Base-by-base conservation (phyloP, 257 asterid genomes). In the Gentiana straminea region DNA sequence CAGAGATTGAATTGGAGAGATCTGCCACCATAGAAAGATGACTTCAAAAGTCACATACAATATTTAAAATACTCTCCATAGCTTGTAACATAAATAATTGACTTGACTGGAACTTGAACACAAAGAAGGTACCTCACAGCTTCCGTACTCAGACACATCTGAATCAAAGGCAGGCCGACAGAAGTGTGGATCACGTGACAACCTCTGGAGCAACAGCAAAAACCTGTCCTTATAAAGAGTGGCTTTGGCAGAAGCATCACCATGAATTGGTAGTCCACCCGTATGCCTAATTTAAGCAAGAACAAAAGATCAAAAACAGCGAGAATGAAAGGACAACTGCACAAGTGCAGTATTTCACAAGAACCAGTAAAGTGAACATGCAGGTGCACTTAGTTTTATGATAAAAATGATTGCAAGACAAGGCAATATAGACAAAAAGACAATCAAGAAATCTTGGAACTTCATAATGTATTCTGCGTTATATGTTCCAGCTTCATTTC, bases 221-320 rank as follows among this genome's bases (percentile, higher is more conserved):
- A 92, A 85, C 80, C 97, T 81, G 71, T 92, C 95, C 70, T 79
- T 83, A 67, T 88, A 92, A 45, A 92, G 68, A 33, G 69, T 68
- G 65, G 77, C 93, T 78, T 87, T 92, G 24, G 94, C 84, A 59
- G 91, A 77, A 62, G 99, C 91, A 75, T 92, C 94, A 4, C 95
- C 95, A n/a, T 92, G 93, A 65, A 88, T 63, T 53, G 97, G 84
- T 74, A 72, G 84, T 54, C 67, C 71, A 64, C 91, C 89, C 36
- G 76, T 64, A 68, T 79, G 73, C 68, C 98, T 91, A 68, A 66
- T 70, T 33, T 55, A 48, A 57, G 51, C 57, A 55, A 50, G 34
- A 44, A n/a, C 0, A 11, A 13, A 15, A 57, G 32, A 33, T 52
- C 38, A 68, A 43, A 33, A 46, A 52, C 8, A 15, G 15, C 7